Percentiles rank a stretch among this genome's conserved stretches.
phyloP scores from a whole-genome alignment of 768 basidiomycete genomes.

The Sarcomyxa edulis region DNA sequence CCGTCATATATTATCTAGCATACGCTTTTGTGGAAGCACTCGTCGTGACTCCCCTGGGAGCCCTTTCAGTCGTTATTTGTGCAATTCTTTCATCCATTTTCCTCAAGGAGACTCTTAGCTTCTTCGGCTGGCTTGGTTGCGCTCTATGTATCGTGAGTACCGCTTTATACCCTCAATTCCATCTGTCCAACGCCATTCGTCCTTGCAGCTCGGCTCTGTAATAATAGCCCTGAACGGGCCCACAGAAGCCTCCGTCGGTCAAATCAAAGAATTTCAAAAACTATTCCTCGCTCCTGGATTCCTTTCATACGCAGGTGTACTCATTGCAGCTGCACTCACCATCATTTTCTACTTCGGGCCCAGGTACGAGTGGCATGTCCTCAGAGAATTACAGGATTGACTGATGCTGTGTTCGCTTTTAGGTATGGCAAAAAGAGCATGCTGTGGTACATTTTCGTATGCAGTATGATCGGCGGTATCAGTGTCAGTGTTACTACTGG shows the following conservation, averaged over 20 bases:
- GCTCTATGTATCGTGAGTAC: constrained; percentile 77
- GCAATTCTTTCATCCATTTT: constrained; percentile 91
- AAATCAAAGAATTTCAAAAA: constrained; percentile 67
- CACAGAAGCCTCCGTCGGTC: constrained; percentile 59
- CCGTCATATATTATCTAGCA: constrained; percentile 30
- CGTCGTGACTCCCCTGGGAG: constrained; percentile 95
- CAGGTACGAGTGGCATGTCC: constrained; percentile 36
- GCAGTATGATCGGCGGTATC: constrained; percentile 95
- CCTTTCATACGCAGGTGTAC: constrained; percentile 58
- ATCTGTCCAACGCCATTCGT: constrained; percentile 5
- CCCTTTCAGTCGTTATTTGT: constrained; percentile 92
- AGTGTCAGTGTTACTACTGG: constrained; percentile 94
- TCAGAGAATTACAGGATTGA: constrained; percentile 5
- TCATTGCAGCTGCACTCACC: constrained; percentile 59
- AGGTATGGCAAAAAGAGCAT: constrained; percentile 89
- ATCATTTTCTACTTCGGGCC: constrained; percentile 84
- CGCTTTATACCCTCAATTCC: not conserved
- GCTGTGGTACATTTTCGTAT: constrained; percentile 93
- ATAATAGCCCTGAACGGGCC: constrained; percentile 94
- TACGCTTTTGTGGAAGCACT: constrained; percentile 92
- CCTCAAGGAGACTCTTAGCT: constrained; percentile 87
- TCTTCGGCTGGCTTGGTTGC: constrained; percentile 98
- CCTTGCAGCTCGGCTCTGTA: constrained; percentile 65
- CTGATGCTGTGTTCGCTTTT: constrained; percentile 1
- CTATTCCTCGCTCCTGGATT: constrained; percentile 85